Evolutionary conservation across 768 basidiomycete species (phyloP).

Genomic region (Chlorophyllum brunneum): DNA sequence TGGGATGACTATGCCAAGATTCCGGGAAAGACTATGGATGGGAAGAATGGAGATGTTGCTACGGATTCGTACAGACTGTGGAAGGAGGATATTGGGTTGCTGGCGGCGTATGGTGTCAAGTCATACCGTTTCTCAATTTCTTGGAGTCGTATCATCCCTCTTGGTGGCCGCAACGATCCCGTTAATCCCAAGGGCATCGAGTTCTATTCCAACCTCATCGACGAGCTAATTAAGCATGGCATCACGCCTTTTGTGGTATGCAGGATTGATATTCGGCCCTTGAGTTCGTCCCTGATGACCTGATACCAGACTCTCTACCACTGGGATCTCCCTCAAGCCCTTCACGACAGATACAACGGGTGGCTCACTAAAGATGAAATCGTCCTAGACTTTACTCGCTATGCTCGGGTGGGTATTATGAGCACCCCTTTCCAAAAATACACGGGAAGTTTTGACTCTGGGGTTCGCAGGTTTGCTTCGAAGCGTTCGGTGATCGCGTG

Average conservation of each 20-base stretch:
- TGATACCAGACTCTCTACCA: slow-evolving; percentile 60
- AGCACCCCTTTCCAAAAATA: slow-evolving; percentile 14
- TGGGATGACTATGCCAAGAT: slow-evolving; percentile 71
- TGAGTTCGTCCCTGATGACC: background rate
- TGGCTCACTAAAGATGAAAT: slow-evolving; percentile 75
- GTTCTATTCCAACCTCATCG: slow-evolving; percentile 68
- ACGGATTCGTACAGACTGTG: slow-evolving; percentile 69
- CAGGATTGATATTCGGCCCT: slow-evolving; percentile 14
- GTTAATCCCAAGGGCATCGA: slow-evolving; percentile 66
- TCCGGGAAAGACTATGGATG: slow-evolving; percentile 69
- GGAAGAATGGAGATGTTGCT: slow-evolving; percentile 62
- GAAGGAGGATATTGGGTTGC: slow-evolving; percentile 61
- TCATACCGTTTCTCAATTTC: slow-evolving; percentile 75
- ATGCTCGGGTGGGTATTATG: slow-evolving; percentile 43
- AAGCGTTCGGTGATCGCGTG: slow-evolving; percentile 71
- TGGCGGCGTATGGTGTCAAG: slow-evolving; percentile 62
- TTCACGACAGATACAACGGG: slow-evolving; percentile 71
- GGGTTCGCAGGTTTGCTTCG: slow-evolving; percentile 57
- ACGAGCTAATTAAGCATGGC: slow-evolving; percentile 56
- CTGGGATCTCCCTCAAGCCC: slow-evolving; percentile 76
- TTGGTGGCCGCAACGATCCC: slow-evolving; percentile 69
- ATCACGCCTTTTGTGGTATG: slow-evolving; percentile 67
- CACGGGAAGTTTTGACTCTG: slow-evolving; percentile 7
- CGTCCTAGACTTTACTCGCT: slow-evolving; percentile 59
- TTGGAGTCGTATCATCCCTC: slow-evolving; percentile 74